Percentiles rank a stretch among this genome's conserved stretches.
phyloP scores from a whole-genome alignment of 495 filamentous ascomycete genomes.

The Podospora conica region DNA sequence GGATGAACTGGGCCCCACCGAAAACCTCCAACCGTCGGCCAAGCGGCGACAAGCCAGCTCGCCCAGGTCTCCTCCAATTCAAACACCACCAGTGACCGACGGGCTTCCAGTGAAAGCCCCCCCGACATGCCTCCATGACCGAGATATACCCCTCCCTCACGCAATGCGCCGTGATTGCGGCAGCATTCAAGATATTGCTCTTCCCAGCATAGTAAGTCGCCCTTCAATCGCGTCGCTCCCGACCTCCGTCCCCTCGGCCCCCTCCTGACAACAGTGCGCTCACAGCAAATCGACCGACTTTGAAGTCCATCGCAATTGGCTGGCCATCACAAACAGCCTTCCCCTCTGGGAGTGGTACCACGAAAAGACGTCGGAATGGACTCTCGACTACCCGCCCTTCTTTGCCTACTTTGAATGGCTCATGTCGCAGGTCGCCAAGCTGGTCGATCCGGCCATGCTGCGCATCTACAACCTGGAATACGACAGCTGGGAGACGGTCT shows the following conservation, averaged over 20 bases:
- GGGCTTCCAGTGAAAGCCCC: not conserved
- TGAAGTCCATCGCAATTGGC: slow-evolving; percentile 97
- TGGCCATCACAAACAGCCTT: slow-evolving; percentile 85
- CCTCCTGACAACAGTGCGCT: slow-evolving; percentile 2
- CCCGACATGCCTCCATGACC: slow-evolving; percentile 53
- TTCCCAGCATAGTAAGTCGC: slow-evolving; percentile 89
- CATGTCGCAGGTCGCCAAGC: slow-evolving; percentile 72
- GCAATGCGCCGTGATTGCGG: slow-evolving; percentile 81
- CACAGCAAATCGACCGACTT: slow-evolving; percentile 97
- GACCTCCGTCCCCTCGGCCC: not conserved
- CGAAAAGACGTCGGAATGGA: slow-evolving; percentile 98
- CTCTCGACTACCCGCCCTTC: slow-evolving; percentile 95
- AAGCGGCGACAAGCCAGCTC: not conserved
- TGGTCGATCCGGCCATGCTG: slow-evolving; percentile 76
- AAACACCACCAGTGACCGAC: not conserved
- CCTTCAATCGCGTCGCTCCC: not conserved
- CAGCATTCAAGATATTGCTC: slow-evolving; percentile 87
- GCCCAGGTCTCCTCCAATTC: not conserved
- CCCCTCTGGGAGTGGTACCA: slow-evolving; percentile 90
- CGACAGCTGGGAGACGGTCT: slow-evolving; percentile 85
- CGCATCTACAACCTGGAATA: slow-evolving; percentile 73
- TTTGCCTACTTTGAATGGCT: slow-evolving; percentile 96
- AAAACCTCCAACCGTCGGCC: not conserved
- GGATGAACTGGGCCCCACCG: not conserved
- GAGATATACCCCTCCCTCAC: slow-evolving; percentile 76